These are phyloP conservation scores for Fragilaria radians DNA, from an alignment of 108 stramenopile genomes.

Conservation along the genomic window DNA sequence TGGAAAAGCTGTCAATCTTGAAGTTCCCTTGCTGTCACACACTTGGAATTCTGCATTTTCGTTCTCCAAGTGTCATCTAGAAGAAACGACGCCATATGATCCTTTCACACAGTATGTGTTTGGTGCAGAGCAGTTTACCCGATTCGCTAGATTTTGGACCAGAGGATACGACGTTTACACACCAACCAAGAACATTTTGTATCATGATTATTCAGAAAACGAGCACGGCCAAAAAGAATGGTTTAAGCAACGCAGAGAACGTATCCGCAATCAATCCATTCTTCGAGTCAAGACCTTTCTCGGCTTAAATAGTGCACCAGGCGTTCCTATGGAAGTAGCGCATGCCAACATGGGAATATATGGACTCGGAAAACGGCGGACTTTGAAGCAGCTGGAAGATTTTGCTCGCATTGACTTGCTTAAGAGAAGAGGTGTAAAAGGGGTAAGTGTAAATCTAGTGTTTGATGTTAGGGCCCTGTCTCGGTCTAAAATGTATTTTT, in stretches of 20 bases:
- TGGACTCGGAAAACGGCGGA: slow-evolving; percentile 70
- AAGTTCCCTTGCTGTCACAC: slow-evolving; percentile 64
- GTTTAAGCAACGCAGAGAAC: slow-evolving; percentile 44
- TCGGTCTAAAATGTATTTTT: too few species aligned
- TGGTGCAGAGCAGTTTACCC: slow-evolving; percentile 87
- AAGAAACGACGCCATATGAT: slow-evolving; percentile 90
- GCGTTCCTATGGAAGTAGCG: slow-evolving; percentile 12
- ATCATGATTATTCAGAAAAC: slow-evolving; percentile 32
- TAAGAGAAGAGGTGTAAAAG: slow-evolving; percentile 5
- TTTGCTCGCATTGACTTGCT: slow-evolving; percentile 64
- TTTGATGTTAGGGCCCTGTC: too few species aligned
- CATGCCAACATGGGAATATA: slow-evolving; percentile 74
- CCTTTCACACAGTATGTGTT: slow-evolving; percentile 77
- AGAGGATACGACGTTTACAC: slow-evolving; percentile 85
- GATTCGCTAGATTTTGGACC: slow-evolving; percentile 70
- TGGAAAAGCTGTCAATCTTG: slow-evolving; percentile 56
- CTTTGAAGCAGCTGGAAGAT: slow-evolving; percentile 58
- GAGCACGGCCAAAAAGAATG: slow-evolving; percentile 60
- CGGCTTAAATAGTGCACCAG: slow-evolving; percentile 1
- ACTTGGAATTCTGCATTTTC: slow-evolving; percentile 85
- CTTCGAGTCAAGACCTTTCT: slow-evolving; percentile 21
- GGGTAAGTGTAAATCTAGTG: not conserved
- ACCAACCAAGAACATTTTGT: slow-evolving; percentile 67
- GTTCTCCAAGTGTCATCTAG: slow-evolving; percentile 92
- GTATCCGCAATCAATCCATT: slow-evolving; percentile 16